Base-by-base conservation (phyloP, 805 yeast species). In the Candida pseudoglaebosa region DNA sequence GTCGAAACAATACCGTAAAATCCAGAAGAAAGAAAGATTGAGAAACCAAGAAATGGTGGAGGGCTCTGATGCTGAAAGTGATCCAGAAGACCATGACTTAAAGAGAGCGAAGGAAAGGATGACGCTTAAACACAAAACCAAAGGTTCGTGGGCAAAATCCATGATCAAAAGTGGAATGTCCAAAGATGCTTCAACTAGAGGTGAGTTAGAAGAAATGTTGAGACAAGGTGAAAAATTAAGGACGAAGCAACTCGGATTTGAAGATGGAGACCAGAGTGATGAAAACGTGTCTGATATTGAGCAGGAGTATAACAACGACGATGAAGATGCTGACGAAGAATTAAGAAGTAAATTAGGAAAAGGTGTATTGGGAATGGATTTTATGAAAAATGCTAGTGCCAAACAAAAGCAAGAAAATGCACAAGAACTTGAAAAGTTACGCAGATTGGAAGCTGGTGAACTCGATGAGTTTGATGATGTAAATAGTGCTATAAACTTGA, bases 151-250 rank as follows among this genome's bases (percentile, higher is more conserved):
- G 96, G 96, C 97, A 13, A 80, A 80, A 58, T 79, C 84, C 37
- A 80, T 91, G 88, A 79, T 89, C 36, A 84, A 82, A 49, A 85
- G 89, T 49, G 98, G 97, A 12, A 75, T 93, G 73, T 75, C 90
- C 28, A 90, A 91, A 51, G 98, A 91, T 58, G 78, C 82, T 24
- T 79, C 77, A 24, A 84, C 84, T 15, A 73, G 98, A 53, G 84
- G 79, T 6, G 98, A 93, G 53, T 75, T 91, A 71, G 98, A 93
- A 62, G 96, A 88, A 53, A 90, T 90, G 96, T 65, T 91, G 42
- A 75, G 88, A 53, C 86, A 85, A 54, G 93, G 96, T 31, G 96
- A 90, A 53, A 70, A 73, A 39, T 70, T 91, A 42, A 78, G 83
- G 38, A 62, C 77, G 36, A 86, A 83, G 53, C 85, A 91, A 45